These are phyloP conservation scores for Pleurotus cornucopiae DNA, from an alignment of 768 basidiomycete genomes.

Conservation along the genomic window DNA sequence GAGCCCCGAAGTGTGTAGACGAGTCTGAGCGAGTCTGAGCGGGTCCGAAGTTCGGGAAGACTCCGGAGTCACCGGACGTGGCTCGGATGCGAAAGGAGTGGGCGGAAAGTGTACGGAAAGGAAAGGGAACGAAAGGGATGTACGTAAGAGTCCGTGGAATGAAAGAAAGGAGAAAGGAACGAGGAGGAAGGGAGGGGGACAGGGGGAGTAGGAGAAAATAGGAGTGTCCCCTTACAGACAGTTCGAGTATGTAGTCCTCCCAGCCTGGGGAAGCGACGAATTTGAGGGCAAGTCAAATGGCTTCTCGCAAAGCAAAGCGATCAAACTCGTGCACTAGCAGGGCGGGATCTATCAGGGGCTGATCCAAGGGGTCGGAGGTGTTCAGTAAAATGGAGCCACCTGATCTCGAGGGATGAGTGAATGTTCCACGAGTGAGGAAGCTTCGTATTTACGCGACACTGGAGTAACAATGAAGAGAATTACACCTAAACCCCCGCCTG, in stretches of 20 bases:
- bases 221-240: too few species aligned
- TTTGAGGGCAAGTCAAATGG: constrained; percentile 16
- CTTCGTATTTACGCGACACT: constrained; percentile 23
- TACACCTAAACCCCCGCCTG: constrained; percentile 24
- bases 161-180: too few species aligned
- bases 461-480: constrained; percentile 25
- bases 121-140: too few species aligned
- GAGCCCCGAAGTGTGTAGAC: too few species aligned
- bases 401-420: constrained; percentile 9
- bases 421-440: background rate
- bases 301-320: constrained; percentile 21
- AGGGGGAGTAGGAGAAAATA: too few species aligned
- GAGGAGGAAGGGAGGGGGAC: too few species aligned
- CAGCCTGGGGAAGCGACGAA: constrained; percentile 23
- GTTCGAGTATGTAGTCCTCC: constrained; percentile 20
- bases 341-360: constrained; percentile 47
- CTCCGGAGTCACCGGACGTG: too few species aligned
- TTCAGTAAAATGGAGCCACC: constrained; percentile 35
- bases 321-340: constrained; percentile 32
- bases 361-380: constrained; percentile 39
- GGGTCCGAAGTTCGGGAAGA: too few species aligned
- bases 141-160: too few species aligned
- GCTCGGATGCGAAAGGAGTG: too few species aligned
- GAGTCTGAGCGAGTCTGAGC: too few species aligned
- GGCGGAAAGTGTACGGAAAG: too few species aligned